These are phyloP conservation scores for Alternaria sp. DNA, from an alignment of 2,329 filamentous ascomycete species.

Conservation along the genomic window DNA sequence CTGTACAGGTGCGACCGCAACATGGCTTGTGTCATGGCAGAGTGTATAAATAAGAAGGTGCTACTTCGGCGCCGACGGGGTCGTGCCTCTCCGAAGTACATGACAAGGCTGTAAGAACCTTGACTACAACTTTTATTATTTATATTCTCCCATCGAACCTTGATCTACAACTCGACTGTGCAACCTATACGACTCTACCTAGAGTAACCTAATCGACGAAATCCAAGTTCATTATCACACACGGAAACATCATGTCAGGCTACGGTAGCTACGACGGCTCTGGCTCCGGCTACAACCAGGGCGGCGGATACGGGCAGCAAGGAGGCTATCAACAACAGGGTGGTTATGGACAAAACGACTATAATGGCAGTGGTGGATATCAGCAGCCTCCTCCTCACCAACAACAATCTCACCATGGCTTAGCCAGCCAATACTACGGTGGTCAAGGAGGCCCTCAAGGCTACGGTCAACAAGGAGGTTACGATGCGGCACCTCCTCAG, in stretches of 20 bases:
- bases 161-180: neutral
- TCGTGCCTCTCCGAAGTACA: neutral
- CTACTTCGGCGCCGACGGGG: neutral
- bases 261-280: slow-evolving; percentile 15
- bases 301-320: slow-evolving; percentile 1
- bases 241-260: slow-evolving; percentile 20
- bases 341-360: slow-evolving; percentile 12
- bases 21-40: neutral
- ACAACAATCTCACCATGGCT: slow-evolving; percentile 14
- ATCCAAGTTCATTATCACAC: neutral
- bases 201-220: neutral
- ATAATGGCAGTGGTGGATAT: slow-evolving; percentile 20
- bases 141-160: neutral
- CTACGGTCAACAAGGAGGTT: slow-evolving; percentile 23
- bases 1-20: slow-evolving; percentile 2
- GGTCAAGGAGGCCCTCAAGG: slow-evolving; percentile 17
- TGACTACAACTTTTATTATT: neutral
- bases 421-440: slow-evolving; percentile 26
- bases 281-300: slow-evolving; percentile 14
- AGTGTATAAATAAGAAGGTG: slow-evolving; percentile 7
- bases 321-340: slow-evolving; percentile 13
- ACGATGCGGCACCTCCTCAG: slow-evolving; percentile 9
- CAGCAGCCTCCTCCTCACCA: slow-evolving; percentile 16
- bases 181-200: neutral
- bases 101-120: neutral